These are phyloP conservation scores for Metrosideros polymorpha DNA, from an alignment of 441 rosid genomes.

Conservation along the genomic window DNA sequence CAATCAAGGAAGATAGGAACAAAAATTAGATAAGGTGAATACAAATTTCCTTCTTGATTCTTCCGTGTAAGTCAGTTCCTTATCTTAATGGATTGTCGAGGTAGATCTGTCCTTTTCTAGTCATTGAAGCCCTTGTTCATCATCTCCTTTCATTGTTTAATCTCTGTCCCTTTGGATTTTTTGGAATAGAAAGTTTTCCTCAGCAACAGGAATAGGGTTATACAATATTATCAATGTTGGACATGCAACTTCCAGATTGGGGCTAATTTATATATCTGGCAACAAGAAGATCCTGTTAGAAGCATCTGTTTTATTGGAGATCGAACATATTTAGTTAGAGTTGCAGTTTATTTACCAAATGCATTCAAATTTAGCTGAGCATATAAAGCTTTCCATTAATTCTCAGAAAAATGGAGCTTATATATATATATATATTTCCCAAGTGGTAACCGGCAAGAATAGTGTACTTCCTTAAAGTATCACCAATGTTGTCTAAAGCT, in stretches of 20 bases:
- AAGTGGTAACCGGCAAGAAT: not conserved
- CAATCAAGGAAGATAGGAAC: not conserved
- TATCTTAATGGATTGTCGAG: not conserved
- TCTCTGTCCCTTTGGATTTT: not conserved
- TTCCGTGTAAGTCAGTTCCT: not conserved
- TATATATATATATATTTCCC: not conserved
- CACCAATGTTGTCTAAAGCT: not conserved
- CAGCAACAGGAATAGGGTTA: not conserved
- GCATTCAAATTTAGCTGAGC: not conserved
- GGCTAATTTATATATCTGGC: not conserved
- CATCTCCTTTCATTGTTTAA: not conserved
- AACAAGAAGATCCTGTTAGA: not conserved
- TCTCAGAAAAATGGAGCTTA: not conserved
- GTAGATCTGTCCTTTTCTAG: not conserved
- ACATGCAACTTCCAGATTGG: not conserved
- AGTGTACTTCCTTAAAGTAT: not conserved
- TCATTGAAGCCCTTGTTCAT: not conserved
- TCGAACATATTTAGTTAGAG: not conserved
- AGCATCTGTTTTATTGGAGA: not conserved
- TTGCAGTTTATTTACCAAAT: not conserved
- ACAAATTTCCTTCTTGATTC: not conserved
- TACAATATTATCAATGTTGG: not conserved
- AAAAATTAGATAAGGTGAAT: not conserved
- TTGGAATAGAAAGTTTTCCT: not conserved
- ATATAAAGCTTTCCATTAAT: not conserved